phyloP scores from a whole-genome alignment of 768 basidiomycete genomes.

The Russula abietina region DNA sequence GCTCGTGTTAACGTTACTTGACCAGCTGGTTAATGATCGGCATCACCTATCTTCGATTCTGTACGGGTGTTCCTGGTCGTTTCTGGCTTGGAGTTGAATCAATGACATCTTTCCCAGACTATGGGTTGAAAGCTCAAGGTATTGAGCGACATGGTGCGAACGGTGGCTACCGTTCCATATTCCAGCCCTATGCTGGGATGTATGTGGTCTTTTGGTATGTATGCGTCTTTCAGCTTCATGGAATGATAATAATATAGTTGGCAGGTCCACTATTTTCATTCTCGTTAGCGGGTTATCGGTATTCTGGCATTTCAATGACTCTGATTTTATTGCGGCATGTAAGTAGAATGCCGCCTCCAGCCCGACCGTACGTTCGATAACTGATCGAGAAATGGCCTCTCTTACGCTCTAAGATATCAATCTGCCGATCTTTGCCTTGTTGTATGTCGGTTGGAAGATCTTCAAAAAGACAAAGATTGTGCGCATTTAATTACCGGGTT shows the following conservation, averaged over 20 bases:
- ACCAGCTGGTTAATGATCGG: constrained; percentile 24
- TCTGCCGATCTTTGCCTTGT: constrained; percentile 19
- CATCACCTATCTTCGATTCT: constrained; percentile 24
- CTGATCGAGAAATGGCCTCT: not conserved
- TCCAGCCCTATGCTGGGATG: constrained; percentile 24
- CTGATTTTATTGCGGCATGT: constrained; percentile 24
- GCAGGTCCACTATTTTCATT: constrained; percentile 22
- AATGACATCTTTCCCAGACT: constrained; percentile 16
- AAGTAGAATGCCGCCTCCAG: not conserved
- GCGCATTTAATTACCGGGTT: not conserved
- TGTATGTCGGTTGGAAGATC: constrained; percentile 24
- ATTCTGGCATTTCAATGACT: constrained; percentile 23
- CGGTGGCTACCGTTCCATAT: constrained; percentile 16
- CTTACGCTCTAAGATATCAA: constrained; percentile 18
- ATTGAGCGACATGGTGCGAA: not conserved
- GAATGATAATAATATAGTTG: not conserved
- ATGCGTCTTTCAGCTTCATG: not conserved
- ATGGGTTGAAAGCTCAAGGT: constrained; percentile 20
- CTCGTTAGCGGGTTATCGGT: constrained; percentile 22
- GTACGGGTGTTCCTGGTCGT: not conserved
- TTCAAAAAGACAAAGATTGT: constrained; percentile 21
- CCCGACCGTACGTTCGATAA: not conserved
- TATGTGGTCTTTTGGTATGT: constrained; percentile 25
- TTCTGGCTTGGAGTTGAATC: not conserved
- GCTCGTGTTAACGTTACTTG: not conserved